phyloP scores from a whole-genome alignment of 1,139 yeast genomes.

The Eremothecium gossypii region DNA sequence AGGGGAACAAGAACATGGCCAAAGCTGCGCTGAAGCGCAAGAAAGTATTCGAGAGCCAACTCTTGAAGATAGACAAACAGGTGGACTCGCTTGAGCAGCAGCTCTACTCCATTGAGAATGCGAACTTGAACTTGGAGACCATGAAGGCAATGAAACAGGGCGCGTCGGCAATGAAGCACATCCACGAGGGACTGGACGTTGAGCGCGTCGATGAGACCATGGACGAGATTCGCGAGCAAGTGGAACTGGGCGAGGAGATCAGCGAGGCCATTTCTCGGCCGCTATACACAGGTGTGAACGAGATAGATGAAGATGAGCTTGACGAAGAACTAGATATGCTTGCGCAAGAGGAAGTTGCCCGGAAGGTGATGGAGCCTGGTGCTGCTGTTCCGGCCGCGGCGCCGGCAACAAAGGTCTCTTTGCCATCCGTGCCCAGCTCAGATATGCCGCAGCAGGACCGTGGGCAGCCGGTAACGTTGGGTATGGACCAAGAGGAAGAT shows the following conservation, averaged over 20 bases:
- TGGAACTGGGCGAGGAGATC: constrained; percentile 88
- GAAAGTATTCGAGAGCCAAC: constrained; percentile 69
- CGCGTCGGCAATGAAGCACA: constrained; percentile 91
- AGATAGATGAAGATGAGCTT: constrained; percentile 74
- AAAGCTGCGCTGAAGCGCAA: constrained; percentile 82
- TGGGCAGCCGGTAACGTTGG: constrained; percentile 5
- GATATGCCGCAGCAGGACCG: constrained; percentile 12
- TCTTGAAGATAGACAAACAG: constrained; percentile 77
- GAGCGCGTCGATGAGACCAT: constrained; percentile 97
- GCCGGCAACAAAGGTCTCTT: constrained; percentile 25
- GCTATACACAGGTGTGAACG: constrained; percentile 65
- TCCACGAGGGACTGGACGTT: constrained; percentile 89
- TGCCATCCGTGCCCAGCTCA: constrained; percentile 35
- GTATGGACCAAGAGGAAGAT: constrained; percentile 38
- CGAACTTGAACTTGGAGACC: constrained; percentile 92
- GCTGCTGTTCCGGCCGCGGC: constrained; percentile 19
- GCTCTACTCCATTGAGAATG: constrained; percentile 82
- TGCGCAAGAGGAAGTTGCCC: constrained; percentile 71
- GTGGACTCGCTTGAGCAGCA: constrained; percentile 86
- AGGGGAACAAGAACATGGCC: constrained; percentile 67
- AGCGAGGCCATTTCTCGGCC: constrained; percentile 95
- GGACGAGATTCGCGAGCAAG: constrained; percentile 97
- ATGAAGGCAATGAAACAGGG: constrained; percentile 99
- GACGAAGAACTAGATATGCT: constrained; percentile 85
- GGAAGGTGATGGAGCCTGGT: constrained; percentile 40